Percentiles rank a stretch among this genome's conserved stretches.
These are phyloP conservation scores for Brassica napus DNA, from an alignment of 345 rosid genomes.

Conservation along the genomic window DNA sequence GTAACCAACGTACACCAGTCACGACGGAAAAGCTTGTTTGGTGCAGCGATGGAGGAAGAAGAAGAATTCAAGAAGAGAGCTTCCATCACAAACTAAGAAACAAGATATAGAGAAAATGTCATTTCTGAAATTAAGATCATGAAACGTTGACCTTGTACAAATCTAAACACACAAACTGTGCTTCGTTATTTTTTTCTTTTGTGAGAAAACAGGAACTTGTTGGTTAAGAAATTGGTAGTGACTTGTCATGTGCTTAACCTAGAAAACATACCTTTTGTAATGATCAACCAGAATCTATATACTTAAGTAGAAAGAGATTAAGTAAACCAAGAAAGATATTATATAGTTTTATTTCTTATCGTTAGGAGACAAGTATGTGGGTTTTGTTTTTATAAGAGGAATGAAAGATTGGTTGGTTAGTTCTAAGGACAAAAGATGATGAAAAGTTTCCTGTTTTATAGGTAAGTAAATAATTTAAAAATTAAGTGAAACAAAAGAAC, in stretches of 20 bases:
- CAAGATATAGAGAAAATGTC: conserved; percentile 39
- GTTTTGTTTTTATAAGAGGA: conserved; percentile 50
- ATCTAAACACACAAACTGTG: conserved; percentile 27
- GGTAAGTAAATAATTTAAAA: conserved; percentile 25
- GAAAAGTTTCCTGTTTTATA: conserved; percentile 32
- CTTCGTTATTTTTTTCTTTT: not conserved
- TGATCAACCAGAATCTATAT: conserved; percentile 33
- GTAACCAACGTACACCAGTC: conserved; percentile 32
- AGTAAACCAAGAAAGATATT: conserved; percentile 27
- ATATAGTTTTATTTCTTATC: conserved; percentile 1
- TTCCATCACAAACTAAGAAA: conserved; percentile 58
- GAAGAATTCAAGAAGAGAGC: conserved; percentile 65
- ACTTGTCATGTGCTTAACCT: conserved; percentile 41
- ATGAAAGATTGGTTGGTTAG: conserved; percentile 40
- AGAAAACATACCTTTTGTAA: conserved; percentile 36
- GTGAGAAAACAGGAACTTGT: conserved; percentile 29
- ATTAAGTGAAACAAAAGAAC: conserved; percentile 26
- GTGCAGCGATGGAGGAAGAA: conserved; percentile 39
- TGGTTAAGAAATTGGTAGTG: conserved; percentile 48
- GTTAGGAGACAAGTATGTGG: conserved; percentile 44
- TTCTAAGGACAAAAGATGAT: conserved; percentile 49
- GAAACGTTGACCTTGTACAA: conserved; percentile 27
- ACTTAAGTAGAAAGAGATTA: conserved; percentile 19
- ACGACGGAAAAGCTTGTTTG: conserved; percentile 36
- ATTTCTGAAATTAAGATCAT: conserved; percentile 32